Evolutionary conservation across 257 asterid genomes (phyloP).

Genomic region (Lycium barbarum): DNA sequence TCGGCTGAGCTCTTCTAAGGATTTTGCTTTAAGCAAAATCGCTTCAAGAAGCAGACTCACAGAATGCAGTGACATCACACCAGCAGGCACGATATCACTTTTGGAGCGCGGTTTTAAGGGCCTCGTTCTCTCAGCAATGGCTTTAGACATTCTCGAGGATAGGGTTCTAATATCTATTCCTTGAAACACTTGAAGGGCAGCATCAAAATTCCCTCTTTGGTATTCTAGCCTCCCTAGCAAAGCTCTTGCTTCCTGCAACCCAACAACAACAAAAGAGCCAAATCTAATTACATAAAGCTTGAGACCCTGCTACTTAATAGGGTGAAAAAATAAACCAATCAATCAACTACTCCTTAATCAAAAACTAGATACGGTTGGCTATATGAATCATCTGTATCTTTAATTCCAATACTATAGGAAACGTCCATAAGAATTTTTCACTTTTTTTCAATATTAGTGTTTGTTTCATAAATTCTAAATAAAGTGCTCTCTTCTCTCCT

Average conservation of each 20-base stretch:
- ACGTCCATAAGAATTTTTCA: too few species aligned
- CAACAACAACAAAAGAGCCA: conserved; percentile 24
- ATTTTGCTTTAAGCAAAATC: conserved; percentile 73
- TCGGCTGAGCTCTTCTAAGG: conserved; percentile 76
- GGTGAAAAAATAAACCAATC: not conserved
- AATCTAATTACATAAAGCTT: conserved; percentile 11
- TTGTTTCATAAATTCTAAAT: too few species aligned
- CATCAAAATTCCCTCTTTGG: conserved; percentile 92
- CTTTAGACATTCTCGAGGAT: conserved; percentile 75
- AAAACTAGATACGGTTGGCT: not conserved
- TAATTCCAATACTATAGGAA: too few species aligned
- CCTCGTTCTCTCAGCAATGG: conserved; percentile 63
- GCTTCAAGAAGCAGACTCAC: conserved; percentile 91
- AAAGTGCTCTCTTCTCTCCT: too few species aligned
- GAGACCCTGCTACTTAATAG: not conserved
- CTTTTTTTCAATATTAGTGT: too few species aligned
- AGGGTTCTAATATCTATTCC: conserved; percentile 79
- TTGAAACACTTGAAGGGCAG: conserved; percentile 94
- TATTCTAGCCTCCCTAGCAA: conserved; percentile 90
- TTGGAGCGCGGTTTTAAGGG: conserved; percentile 60
- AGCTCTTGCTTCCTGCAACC: conserved; percentile 90
- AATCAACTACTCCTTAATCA: not conserved
- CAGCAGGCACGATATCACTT: conserved; percentile 47
- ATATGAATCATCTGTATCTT: not conserved
- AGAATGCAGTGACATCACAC: conserved; percentile 86